phyloP scores from a whole-genome alignment of 169 alveolate species.

The Eimeria maxima region DNA sequence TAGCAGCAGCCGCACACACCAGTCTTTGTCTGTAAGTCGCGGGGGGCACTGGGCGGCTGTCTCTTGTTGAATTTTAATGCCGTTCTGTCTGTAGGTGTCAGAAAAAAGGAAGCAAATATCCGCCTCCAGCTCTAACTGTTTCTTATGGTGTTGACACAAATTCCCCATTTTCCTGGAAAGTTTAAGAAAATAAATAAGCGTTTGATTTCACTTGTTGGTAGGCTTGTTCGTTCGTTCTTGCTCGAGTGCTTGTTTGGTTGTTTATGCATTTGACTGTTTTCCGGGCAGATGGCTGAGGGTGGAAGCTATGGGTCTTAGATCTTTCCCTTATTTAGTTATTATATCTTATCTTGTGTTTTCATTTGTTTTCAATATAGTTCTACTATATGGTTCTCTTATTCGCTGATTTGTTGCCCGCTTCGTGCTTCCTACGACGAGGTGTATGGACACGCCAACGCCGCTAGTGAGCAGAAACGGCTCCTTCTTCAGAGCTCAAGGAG shows the following conservation, averaged over 20 bases:
- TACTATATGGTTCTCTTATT: neutral
- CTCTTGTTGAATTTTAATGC: neutral
- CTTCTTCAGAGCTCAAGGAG: neutral
- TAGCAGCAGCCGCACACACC: neutral
- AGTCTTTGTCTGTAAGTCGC: slow-evolving; percentile 13
- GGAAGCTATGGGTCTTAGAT: neutral
- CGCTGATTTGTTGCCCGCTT: neutral
- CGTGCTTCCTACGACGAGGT: neutral
- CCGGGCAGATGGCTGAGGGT: neutral
- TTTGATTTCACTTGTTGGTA: neutral
- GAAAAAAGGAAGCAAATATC: slow-evolving; percentile 28
- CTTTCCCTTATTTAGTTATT: neutral
- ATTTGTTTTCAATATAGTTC: neutral
- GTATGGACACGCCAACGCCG: neutral
- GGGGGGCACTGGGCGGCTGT: neutral
- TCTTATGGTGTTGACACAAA: neutral
- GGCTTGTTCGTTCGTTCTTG: neutral
- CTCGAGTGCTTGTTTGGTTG: neutral
- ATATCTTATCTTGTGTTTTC: neutral
- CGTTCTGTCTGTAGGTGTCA: neutral
- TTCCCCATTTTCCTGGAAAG: neutral
- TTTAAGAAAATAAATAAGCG: neutral
- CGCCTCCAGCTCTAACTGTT: neutral
- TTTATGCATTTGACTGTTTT: neutral
- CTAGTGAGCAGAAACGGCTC: neutral